Evolutionary conservation across 352 stramenopile genomes (phyloP).

Genomic region (Phytophthora tubulina): DNA sequence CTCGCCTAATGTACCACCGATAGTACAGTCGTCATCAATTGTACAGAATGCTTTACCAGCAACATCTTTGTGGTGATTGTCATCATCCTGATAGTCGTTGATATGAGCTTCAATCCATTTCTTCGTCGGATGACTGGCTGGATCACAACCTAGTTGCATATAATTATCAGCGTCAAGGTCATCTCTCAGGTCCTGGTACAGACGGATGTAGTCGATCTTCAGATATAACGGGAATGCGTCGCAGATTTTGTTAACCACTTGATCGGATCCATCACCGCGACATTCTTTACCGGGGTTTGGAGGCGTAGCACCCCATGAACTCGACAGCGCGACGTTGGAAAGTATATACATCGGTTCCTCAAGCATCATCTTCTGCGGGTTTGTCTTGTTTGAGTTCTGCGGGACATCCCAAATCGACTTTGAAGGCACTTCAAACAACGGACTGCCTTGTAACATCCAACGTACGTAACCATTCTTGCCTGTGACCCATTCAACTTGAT

Average conservation of each 20-base stretch:
- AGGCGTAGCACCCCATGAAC: constrained; percentile 48
- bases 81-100: constrained; percentile 47
- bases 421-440: constrained; percentile 83
- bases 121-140: constrained; percentile 48
- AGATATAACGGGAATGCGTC: constrained; percentile 64
- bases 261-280: constrained; percentile 36
- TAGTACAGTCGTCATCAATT: constrained; percentile 51
- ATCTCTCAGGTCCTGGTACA: constrained; percentile 76
- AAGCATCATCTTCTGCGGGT: constrained; percentile 55
- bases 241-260: constrained; percentile 45
- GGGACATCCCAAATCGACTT: constrained; percentile 49
- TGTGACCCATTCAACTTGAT: constrained; percentile 44
- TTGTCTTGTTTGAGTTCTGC: constrained; percentile 47
- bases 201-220: constrained; percentile 87
- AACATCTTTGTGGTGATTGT: constrained; percentile 47
- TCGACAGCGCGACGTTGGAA: constrained; percentile 62
- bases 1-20: constrained; percentile 28
- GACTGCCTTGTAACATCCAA: constrained; percentile 72
- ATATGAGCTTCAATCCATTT: constrained; percentile 54
- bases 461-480: constrained; percentile 50
- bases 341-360: constrained; percentile 69
- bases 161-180: constrained; percentile 34
- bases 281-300: constrained; percentile 49
- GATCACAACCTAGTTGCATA: constrained; percentile 52
- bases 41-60: constrained; percentile 47